These are phyloP conservation scores for Populus alba DNA, from an alignment of 345 rosid genomes.

Conservation along the genomic window DNA sequence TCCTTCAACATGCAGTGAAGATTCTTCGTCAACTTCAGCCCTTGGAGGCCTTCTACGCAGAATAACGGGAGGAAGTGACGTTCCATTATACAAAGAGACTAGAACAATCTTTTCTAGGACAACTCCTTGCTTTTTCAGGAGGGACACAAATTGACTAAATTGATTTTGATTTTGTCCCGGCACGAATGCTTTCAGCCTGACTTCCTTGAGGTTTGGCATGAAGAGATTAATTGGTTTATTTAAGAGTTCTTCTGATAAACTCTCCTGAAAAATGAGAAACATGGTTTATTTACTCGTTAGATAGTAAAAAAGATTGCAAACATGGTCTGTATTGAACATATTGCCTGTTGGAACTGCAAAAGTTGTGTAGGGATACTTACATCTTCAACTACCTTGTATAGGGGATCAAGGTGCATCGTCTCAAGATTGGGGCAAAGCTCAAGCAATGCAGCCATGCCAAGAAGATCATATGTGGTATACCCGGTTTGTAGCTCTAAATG, in stretches of 20 bases:
- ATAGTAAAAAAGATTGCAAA: neutral
- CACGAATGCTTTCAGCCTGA: neutral
- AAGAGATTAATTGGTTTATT: conserved; percentile 5
- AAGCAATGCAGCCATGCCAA: conserved; percentile 11
- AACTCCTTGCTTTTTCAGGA: conserved; percentile 3
- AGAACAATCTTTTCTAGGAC: conserved; percentile 9
- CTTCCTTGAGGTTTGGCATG: conserved; percentile 5
- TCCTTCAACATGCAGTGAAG: neutral
- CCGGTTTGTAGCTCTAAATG: conserved; percentile 14
- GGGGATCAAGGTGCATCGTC: conserved; percentile 11
- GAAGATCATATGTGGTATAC: conserved; percentile 11
- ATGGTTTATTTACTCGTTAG: neutral
- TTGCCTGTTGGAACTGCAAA: neutral
- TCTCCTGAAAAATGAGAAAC: neutral
- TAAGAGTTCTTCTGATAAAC: neutral
- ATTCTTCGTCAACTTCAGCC: neutral
- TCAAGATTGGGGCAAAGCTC: conserved; percentile 7
- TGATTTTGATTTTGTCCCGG: neutral
- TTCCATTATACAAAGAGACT: neutral
- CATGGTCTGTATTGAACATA: neutral
- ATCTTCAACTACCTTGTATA: conserved; percentile 2
- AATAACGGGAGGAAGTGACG: neutral
- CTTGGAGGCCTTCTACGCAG: neutral
- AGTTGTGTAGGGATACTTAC: neutral
- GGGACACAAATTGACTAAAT: neutral